Conservation (phyloP, 2,329 filamentous ascomycete genomes). For the Alternaria ethzedia region DNA sequence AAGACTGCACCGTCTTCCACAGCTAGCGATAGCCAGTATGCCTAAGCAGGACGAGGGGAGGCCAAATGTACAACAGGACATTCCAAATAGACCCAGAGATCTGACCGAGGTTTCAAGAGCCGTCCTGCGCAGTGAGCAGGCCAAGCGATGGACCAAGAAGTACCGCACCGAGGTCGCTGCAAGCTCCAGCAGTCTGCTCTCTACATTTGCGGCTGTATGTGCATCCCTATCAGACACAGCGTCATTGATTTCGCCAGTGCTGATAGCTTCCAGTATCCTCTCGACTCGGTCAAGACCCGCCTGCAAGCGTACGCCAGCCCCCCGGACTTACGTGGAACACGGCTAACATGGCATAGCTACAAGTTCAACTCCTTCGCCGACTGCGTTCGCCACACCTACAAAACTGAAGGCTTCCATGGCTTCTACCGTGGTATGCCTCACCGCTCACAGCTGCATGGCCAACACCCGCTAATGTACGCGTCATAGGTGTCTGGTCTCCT, state of each 20-base stretch:
- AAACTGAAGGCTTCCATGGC: conserved; percentile 56
- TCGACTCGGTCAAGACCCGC: conserved; percentile 88
- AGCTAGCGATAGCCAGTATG: conserved; percentile 56
- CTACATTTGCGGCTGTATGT: conserved; percentile 72
- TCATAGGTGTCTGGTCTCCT: conserved; percentile 74
- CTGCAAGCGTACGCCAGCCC: conserved; percentile 70
- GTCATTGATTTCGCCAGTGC: not conserved
- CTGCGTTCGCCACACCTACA: conserved; percentile 78
- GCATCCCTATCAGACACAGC: not conserved
- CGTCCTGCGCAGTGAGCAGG: conserved; percentile 49
- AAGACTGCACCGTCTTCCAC: conserved; percentile 62
- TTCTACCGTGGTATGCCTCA: conserved; percentile 60
- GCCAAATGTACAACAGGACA: conserved; percentile 26
- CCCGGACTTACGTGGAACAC: not conserved
- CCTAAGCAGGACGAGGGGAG: conserved; percentile 40
- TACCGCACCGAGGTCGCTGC: conserved; percentile 84
- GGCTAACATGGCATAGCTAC: conserved; percentile 56
- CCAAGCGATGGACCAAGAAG: conserved; percentile 69
- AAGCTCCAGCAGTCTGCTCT: conserved; percentile 76
- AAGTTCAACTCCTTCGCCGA: conserved; percentile 76
- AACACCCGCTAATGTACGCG: conserved; percentile 18
- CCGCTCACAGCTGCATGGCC: not conserved
- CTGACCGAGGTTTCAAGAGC: conserved; percentile 44
- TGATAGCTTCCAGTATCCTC: conserved; percentile 65
- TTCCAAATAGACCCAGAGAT: conserved; percentile 46